A percentile compares a stretch with the other conserved stretches of the same genome.
phyloP scores from a whole-genome alignment of 192 early-diverging fungal species.

The Coemansia sp. region DNA sequence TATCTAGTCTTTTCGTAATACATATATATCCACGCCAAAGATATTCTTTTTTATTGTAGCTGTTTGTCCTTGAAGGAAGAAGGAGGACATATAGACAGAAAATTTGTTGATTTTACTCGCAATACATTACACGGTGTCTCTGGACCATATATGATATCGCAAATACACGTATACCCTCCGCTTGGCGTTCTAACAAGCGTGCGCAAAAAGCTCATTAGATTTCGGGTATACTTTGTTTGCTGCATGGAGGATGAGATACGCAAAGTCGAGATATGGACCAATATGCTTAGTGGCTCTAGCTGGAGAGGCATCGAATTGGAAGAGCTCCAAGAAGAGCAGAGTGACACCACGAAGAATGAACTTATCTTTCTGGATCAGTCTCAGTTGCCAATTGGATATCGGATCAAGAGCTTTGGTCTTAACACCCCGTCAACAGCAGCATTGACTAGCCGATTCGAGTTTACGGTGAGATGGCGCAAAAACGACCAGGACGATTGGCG shows the following conservation, averaged over 20 bases:
- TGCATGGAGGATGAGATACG: background rate
- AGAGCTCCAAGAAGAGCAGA: background rate
- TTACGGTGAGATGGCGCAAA: constrained; percentile 40
- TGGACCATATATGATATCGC: constrained; percentile 5
- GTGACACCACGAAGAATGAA: background rate
- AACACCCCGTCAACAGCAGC: background rate
- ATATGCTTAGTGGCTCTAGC: constrained; percentile 17
- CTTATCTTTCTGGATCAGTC: constrained; percentile 20
- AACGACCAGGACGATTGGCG: constrained; percentile 14
- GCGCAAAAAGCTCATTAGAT: constrained; percentile 15
- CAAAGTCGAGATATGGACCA: constrained; percentile 37
- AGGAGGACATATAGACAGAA: background rate
- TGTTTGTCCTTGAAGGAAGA: too few relatives aligned
- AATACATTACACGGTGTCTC: background rate
- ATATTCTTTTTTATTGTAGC: too few relatives aligned
- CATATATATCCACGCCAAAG: too few relatives aligned
- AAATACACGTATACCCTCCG: constrained; percentile 32
- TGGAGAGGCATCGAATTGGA: constrained; percentile 28
- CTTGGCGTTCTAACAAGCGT: constrained; percentile 38
- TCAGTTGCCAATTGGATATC: constrained; percentile 11
- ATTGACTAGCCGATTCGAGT: constrained; percentile 28
- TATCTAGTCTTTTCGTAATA: background rate
- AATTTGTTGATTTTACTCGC: background rate
- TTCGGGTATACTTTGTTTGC: constrained; percentile 37
- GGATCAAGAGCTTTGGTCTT: constrained; percentile 1